These are phyloP conservation scores for Paracamarosporium sp. DNA, from an alignment of 2,329 filamentous ascomycete genomes.

Conservation along the genomic window DNA sequence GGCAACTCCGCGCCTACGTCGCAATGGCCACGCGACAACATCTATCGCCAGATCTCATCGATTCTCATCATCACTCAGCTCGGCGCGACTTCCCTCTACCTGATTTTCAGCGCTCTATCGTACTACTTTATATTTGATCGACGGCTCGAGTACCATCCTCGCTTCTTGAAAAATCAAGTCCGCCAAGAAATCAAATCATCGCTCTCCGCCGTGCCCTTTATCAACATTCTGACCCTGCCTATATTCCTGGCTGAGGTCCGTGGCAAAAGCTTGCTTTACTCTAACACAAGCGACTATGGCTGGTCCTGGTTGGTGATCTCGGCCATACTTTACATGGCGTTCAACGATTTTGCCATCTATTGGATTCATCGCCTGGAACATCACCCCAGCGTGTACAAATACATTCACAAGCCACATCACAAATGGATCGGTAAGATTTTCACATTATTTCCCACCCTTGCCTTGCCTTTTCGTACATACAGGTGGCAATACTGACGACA, in stretches of 20 bases:
- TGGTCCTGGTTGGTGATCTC: conserved; percentile 49
- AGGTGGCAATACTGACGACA: conserved; percentile 10
- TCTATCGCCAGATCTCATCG: conserved; percentile 22
- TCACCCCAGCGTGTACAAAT: conserved; percentile 56
- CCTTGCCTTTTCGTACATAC: not conserved
- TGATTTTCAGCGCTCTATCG: conserved; percentile 24
- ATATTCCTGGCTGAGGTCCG: conserved; percentile 58
- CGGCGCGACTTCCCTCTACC: conserved; percentile 20
- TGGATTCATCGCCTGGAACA: conserved; percentile 58
- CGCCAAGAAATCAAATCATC: conserved; percentile 54
- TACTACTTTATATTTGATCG: conserved; percentile 48
- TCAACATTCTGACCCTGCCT: conserved; percentile 55
- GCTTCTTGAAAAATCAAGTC: conserved; percentile 58
- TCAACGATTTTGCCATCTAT: conserved; percentile 57
- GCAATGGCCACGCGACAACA: conserved; percentile 26
- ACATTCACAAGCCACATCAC: conserved; percentile 58
- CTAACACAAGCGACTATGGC: conserved; percentile 39
- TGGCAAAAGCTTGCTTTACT: conserved; percentile 54
- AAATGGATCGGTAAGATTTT: conserved; percentile 58
- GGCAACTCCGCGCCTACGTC: conserved; percentile 13
- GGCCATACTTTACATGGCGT: conserved; percentile 52
- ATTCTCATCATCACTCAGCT: conserved; percentile 23
- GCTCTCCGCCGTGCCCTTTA: conserved; percentile 52
- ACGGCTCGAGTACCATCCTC: conserved; percentile 55
- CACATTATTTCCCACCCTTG: not conserved